Percentiles rank a stretch among this genome's conserved stretches.
Evolutionary conservation across 1,284 basidiomycete genomes (phyloP).

Genomic region (Austroboletus novae-zelandiae): DNA sequence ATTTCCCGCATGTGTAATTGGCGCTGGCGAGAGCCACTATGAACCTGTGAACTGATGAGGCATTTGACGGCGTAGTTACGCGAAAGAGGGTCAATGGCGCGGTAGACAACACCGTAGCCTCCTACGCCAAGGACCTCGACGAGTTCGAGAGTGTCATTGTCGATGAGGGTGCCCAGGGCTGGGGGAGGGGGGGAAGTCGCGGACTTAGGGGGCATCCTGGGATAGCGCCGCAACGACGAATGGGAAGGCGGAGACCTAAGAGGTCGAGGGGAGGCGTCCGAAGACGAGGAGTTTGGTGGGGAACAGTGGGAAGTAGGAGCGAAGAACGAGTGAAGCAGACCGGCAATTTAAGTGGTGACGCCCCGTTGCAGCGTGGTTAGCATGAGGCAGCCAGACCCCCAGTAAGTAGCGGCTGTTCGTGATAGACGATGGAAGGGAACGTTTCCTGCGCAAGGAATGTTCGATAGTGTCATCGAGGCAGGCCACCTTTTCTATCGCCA

Average conservation of each 20-base stretch:
- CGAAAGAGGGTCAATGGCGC: slow-evolving; percentile 63
- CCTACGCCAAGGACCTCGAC: slow-evolving; percentile 90
- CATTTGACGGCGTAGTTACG: slow-evolving; percentile 91
- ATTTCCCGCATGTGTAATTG: slow-evolving; percentile 78
- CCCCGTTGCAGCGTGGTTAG: slow-evolving; percentile 52
- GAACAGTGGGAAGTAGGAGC: slow-evolving; percentile 26
- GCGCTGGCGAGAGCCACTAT: slow-evolving; percentile 56
- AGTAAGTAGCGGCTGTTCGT: slow-evolving; percentile 31
- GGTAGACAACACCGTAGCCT: slow-evolving; percentile 96
- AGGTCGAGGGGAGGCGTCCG: slow-evolving; percentile 27
- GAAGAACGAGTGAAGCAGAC: slow-evolving; percentile 30
- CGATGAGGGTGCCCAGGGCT: slow-evolving; percentile 74
- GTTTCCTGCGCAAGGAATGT: slow-evolving; percentile 25
- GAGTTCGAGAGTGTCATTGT: slow-evolving; percentile 81
- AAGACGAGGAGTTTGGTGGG: slow-evolving; percentile 20
- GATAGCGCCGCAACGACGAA: slow-evolving; percentile 16
- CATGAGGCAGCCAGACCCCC: slow-evolving; percentile 51
- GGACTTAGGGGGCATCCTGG: slow-evolving; percentile 42
- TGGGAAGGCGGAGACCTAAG: slow-evolving; percentile 18
- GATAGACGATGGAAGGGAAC: slow-evolving; percentile 34
- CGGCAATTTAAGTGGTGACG: slow-evolving; percentile 47
- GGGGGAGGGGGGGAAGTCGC: slow-evolving; percentile 56
- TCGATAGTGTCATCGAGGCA: slow-evolving; percentile 27
- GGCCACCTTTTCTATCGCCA: slow-evolving; percentile 32
- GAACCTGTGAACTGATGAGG: slow-evolving; percentile 59